A percentile compares a stretch with the other conserved stretches of the same genome.
These are phyloP conservation scores for Macrotyloma uniflorum DNA, from an alignment of 306 rosid genomes.

Conservation along the genomic window DNA sequence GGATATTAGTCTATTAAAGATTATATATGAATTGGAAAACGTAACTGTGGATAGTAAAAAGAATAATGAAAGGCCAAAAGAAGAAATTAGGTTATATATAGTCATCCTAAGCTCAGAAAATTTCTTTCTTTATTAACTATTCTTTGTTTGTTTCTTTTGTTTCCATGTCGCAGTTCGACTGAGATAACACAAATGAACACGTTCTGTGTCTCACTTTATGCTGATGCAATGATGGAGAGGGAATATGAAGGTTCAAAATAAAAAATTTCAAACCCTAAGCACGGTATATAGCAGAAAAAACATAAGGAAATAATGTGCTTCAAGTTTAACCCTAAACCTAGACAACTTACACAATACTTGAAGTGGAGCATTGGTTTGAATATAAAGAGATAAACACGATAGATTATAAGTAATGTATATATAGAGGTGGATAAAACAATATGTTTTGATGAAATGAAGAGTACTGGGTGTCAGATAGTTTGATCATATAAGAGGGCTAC, in stretches of 20 bases:
- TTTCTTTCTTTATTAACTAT: neutral
- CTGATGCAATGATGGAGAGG: neutral
- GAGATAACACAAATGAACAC: neutral
- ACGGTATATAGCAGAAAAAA: neutral
- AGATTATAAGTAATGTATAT: neutral
- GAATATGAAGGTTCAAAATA: neutral
- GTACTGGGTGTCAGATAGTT: neutral
- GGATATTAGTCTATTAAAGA: neutral
- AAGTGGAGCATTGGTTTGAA: neutral
- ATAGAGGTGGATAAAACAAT: neutral
- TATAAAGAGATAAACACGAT: neutral
- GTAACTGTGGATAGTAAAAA: neutral
- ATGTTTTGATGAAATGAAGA: neutral
- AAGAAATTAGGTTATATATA: slow-evolving; percentile 2
- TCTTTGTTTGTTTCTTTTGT: neutral
- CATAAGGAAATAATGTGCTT: neutral
- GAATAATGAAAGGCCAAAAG: neutral
- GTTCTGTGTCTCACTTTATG: neutral
- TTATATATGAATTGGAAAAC: neutral
- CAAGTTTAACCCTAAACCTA: slow-evolving; percentile 39
- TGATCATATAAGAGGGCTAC: neutral
- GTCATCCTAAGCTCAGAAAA: neutral
- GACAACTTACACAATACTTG: neutral
- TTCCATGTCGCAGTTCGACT: neutral
- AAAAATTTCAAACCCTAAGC: slow-evolving; percentile 28